Percentiles rank a stretch among this genome's conserved stretches.
These are phyloP conservation scores for Synchytrium microbalum DNA, from an alignment of 371 early-diverging fungal species.

Conservation along the genomic window DNA sequence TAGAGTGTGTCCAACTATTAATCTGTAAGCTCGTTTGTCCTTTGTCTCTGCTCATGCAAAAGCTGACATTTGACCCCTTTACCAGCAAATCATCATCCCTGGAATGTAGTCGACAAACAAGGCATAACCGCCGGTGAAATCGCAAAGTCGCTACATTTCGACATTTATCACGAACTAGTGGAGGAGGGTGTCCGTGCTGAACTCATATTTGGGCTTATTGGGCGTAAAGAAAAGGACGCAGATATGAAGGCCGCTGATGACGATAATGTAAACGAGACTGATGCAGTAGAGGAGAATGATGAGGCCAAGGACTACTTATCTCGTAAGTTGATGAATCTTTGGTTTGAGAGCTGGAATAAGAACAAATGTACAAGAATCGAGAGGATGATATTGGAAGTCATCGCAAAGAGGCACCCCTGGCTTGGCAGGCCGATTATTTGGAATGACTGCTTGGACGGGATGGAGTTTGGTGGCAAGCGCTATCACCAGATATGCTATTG, in stretches of 20 bases:
- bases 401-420: too few species aligned
- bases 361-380: too few species aligned
- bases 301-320: slow-evolving; percentile 73
- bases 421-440: too few species aligned
- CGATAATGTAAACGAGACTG: slow-evolving; percentile 23
- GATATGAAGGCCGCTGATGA: slow-evolving; percentile 19
- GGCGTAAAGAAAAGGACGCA: slow-evolving; percentile 15
- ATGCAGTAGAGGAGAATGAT: slow-evolving; percentile 26
- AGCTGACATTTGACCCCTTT: too few species aligned
- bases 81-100: slow-evolving; percentile 35
- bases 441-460: too few species aligned
- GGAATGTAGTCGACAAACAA: slow-evolving; percentile 63
- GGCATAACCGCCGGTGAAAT: slow-evolving; percentile 62
- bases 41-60: too few species aligned
- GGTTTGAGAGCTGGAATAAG: too few species aligned
- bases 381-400: too few species aligned
- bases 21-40: too few species aligned
- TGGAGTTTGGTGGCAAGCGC: too few species aligned
- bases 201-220: slow-evolving; percentile 46
- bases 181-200: slow-evolving; percentile 81
- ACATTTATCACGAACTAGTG: slow-evolving; percentile 62
- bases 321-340: slow-evolving; percentile 21
- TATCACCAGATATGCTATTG: too few species aligned
- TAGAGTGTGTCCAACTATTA: not conserved
- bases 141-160: slow-evolving; percentile 48